Conservation (phyloP, 306 rosid genomes). For the Vachellia collinsii region DNA sequence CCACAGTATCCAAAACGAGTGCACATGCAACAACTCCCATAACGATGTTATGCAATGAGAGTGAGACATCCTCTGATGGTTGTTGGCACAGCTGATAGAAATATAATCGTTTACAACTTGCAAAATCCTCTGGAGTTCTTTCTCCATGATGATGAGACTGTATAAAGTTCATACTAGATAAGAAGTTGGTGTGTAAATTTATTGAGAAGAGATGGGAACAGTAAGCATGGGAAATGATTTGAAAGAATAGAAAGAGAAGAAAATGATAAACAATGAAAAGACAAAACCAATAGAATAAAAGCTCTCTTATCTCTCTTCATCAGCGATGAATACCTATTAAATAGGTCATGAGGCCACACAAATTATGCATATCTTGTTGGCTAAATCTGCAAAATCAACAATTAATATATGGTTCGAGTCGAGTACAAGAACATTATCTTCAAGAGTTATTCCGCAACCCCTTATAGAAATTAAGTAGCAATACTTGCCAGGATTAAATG, state of each 20-base stretch:
- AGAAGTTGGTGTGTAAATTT: neutral
- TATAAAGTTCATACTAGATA: neutral
- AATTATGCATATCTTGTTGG: neutral
- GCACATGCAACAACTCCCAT: constrained; percentile 89
- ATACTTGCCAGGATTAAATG: too few relatives aligned
- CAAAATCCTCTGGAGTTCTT: constrained; percentile 69
- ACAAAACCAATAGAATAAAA: neutral
- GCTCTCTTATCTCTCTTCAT: neutral
- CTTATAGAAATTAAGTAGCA: too few relatives aligned
- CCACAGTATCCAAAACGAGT: constrained; percentile 95
- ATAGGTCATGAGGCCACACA: neutral
- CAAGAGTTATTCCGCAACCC: too few relatives aligned
- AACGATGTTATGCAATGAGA: constrained; percentile 82
- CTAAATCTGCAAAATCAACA: too few relatives aligned
- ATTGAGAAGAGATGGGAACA: neutral
- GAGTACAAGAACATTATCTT: too few relatives aligned
- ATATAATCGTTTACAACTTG: constrained; percentile 82
- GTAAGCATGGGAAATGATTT: neutral
- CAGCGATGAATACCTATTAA: neutral
- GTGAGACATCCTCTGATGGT: constrained; percentile 92
- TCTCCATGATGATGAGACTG: neutral
- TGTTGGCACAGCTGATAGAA: constrained; percentile 95
- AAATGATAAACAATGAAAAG: neutral
- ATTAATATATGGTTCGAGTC: too few relatives aligned
- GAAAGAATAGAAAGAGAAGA: neutral